Conservation (phyloP, 768 basidiomycete species). For the Solioccasus polychromus region DNA sequence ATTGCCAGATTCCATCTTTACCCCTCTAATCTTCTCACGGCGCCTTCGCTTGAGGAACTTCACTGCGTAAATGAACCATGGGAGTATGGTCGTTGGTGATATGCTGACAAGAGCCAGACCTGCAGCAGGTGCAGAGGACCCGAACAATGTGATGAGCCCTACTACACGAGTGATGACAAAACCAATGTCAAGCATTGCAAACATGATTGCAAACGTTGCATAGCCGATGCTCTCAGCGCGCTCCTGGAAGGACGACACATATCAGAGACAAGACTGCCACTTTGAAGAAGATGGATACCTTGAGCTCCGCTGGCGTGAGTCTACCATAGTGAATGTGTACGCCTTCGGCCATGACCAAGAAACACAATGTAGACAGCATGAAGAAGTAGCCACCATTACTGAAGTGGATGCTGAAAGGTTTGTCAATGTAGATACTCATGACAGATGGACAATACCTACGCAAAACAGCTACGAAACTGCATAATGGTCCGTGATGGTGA, state of each 20-base stretch:
- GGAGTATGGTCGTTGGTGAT: conserved; percentile 3
- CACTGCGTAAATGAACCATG: not conserved
- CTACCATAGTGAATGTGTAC: conserved; percentile 19
- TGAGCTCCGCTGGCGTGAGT: conserved; percentile 21
- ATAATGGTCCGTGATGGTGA: not conserved
- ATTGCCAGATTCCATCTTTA: not conserved
- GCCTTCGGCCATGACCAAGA: conserved; percentile 19
- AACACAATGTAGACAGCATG: conserved; percentile 10
- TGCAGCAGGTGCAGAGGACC: conserved; percentile 8
- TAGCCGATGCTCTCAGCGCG: conserved; percentile 12
- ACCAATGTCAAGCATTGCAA: conserved; percentile 20
- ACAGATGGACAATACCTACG: conserved; percentile 2
- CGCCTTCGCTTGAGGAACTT: not conserved
- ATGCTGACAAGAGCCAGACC: conserved; percentile 12
- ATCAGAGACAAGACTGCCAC: not conserved
- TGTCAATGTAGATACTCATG: conserved; percentile 1
- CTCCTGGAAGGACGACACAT: not conserved
- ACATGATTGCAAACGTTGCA: conserved; percentile 12
- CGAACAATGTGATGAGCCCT: conserved; percentile 9
- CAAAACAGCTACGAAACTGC: conserved; percentile 16
- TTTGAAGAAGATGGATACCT: conserved; percentile 11
- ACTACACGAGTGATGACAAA: conserved; percentile 17
- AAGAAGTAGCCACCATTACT: conserved; percentile 4
- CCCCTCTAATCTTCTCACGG: not conserved
- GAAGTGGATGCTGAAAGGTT: conserved; percentile 18